Evolutionary conservation across 2,329 filamentous ascomycete species (phyloP).

Genomic region (Grosmannia penicillata): DNA sequence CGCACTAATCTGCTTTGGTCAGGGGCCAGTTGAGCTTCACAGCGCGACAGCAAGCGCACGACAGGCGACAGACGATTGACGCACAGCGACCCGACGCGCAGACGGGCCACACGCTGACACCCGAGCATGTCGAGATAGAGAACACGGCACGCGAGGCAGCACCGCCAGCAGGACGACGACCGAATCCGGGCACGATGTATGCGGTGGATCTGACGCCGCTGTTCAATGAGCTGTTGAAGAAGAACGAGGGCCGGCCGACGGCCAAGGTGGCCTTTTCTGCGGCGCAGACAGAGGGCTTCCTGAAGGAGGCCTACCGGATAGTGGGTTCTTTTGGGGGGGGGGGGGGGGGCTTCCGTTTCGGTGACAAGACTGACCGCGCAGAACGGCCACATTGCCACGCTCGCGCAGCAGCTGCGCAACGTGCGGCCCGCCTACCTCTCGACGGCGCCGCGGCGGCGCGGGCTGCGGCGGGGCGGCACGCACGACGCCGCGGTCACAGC

Average conservation of each 20-base stretch:
- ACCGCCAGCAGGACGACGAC: neutral
- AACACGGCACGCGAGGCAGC: neutral
- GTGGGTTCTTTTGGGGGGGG: conserved; percentile 39
- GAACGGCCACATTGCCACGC: conserved; percentile 73
- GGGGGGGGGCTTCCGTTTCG: neutral
- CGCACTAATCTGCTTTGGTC: too few species aligned
- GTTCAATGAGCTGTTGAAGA: conserved; percentile 54
- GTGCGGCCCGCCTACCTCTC: conserved; percentile 89
- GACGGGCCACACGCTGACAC: neutral
- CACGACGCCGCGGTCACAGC: conserved; percentile 29
- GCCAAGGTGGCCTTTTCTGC: conserved; percentile 22
- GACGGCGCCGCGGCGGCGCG: conserved; percentile 49
- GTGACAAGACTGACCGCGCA: conserved; percentile 20
- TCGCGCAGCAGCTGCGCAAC: conserved; percentile 64
- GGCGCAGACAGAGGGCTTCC: conserved; percentile 62
- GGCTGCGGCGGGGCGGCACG: conserved; percentile 32
- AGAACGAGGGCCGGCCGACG: conserved; percentile 7
- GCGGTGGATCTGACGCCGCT: conserved; percentile 47
- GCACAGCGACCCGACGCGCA: neutral
- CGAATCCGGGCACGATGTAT: conserved; percentile 3
- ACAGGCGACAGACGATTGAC: too few species aligned
- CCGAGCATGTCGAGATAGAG: neutral
- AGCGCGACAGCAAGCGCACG: too few species aligned
- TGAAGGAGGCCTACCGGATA: conserved; percentile 89
- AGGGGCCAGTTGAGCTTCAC: neutral